A percentile compares a stretch with the other conserved stretches of the same genome.
phyloP scores from a whole-genome alignment of 2,329 filamentous ascomycete species.

The Helicocarpus griseus region DNA sequence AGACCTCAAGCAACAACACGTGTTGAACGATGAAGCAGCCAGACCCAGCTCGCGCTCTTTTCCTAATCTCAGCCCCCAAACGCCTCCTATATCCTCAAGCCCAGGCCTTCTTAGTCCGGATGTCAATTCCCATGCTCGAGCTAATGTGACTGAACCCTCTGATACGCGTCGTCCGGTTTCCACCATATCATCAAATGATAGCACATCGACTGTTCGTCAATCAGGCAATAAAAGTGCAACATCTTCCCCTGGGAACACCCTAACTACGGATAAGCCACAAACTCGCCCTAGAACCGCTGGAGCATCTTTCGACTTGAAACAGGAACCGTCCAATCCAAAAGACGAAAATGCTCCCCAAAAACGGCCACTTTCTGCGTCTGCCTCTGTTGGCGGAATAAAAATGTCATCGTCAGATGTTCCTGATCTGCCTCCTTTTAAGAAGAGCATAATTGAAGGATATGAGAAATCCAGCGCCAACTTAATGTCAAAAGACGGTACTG shows the following conservation, averaged over 20 bases:
- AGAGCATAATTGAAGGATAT: neutral
- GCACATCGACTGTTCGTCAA: slow-evolving; percentile 59
- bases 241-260: slow-evolving; percentile 19
- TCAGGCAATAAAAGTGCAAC: slow-evolving; percentile 53
- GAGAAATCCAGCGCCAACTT: neutral
- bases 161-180: slow-evolving; percentile 72
- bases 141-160: slow-evolving; percentile 8
- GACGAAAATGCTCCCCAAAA: slow-evolving; percentile 20
- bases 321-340: slow-evolving; percentile 8
- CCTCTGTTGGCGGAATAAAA: slow-evolving; percentile 12
- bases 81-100: slow-evolving; percentile 26
- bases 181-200: slow-evolving; percentile 74
- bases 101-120: slow-evolving; percentile 3
- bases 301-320: slow-evolving; percentile 25
- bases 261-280: slow-evolving; percentile 13
- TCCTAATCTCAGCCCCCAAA: slow-evolving; percentile 19
- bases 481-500: neutral
- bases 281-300: slow-evolving; percentile 37
- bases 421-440: neutral
- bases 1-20: slow-evolving; percentile 24
- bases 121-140: slow-evolving; percentile 1
- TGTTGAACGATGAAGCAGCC: slow-evolving; percentile 20
- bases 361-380: slow-evolving; percentile 33
- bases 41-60: slow-evolving; percentile 27
- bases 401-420: neutral